phyloP scores from a whole-genome alignment of 2,329 filamentous ascomycete species.

The Lecanicillium sp. region DNA sequence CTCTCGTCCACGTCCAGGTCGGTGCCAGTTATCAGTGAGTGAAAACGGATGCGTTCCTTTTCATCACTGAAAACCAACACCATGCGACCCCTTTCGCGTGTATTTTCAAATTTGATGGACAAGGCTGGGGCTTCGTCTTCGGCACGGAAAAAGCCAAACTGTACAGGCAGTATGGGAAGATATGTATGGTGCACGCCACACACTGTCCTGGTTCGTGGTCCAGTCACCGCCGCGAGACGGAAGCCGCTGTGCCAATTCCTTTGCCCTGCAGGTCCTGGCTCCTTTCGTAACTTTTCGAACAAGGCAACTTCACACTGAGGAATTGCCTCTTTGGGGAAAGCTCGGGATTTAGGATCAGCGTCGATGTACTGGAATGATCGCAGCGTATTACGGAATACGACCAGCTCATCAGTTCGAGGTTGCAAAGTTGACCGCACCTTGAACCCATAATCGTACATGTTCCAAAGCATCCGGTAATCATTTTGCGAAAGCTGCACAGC shows the following conservation, averaged over 20 bases:
- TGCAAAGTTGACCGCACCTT: constrained; percentile 67
- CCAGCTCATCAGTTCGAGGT: constrained; percentile 59
- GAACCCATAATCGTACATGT: constrained; percentile 76
- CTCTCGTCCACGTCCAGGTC: constrained; percentile 60
- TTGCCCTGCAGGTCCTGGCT: constrained; percentile 64
- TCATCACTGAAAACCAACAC: constrained; percentile 69
- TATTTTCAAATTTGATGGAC: constrained; percentile 62
- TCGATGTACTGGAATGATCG: constrained; percentile 78
- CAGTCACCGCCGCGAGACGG: constrained; percentile 70
- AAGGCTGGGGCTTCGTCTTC: constrained; percentile 64
- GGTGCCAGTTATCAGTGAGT: constrained; percentile 66
- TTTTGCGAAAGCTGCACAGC: constrained; percentile 62
- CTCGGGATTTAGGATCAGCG: constrained; percentile 56
- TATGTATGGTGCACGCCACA: constrained; percentile 69
- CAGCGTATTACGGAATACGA: constrained; percentile 62
- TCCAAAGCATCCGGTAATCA: constrained; percentile 75
- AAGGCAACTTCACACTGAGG: constrained; percentile 64
- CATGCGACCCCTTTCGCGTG: constrained; percentile 60
- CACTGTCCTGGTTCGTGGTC: constrained; percentile 67
- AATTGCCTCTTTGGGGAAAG: constrained; percentile 70
- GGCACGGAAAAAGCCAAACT: constrained; percentile 69
- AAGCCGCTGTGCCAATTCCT: constrained; percentile 72
- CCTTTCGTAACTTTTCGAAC: constrained; percentile 63
- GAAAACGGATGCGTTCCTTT: constrained; percentile 63
- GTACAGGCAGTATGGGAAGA: constrained; percentile 56